Evolutionary conservation across 495 filamentous ascomycete genomes (phyloP), one percentile per base, ranked within the genome.

Genomic region (Pyrenopolyporus hunteri): DNA sequence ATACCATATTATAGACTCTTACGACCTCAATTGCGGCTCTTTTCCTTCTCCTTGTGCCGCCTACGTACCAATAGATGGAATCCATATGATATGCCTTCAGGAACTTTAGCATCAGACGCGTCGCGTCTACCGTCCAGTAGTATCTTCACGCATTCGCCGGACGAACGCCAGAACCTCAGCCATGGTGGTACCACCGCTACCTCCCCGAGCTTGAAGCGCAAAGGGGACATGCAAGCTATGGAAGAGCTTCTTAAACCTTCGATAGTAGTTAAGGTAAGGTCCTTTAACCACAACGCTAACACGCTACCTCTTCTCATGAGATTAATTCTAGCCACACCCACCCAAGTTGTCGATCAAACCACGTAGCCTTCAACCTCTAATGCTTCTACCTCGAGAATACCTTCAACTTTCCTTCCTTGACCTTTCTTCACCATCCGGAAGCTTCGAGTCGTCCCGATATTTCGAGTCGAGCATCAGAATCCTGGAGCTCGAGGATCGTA

Each of bases 351-450:
- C 79, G 5, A 71, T 81, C n/a, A 83, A 84, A 58, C 83, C 85
- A 9, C 80, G 84, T 37, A 79, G 80, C 35, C 74, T 89, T 23
- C 76, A 83, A 35, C 86, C 86, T 4, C 73, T 89, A 43, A 78
- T 85, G 59, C 72, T 85, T 14, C 70, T 90, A 0, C 84, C 86
- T 14, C 86, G 86, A 59, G 81, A 83, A 26, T 71, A 77, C 46
- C 67, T 90, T 3, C 82, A 83, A 4, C 69, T 90, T 20, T 82
- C 83, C 1, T 83, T 79, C 66, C 79, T 89, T 25, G 87, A 89
- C 54, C 76, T 83, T 17, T 66, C 73, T 26, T 72, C 80, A 6
- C 79, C 82, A 6, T 73, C 82, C 26, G 80, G 77, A 46, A 73
- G 72, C 31, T 72, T 85, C 22, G 75, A 83, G 4, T 72, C 79